phyloP scores from a whole-genome alignment of 805 yeast species.

The Candida hungchunana region DNA sequence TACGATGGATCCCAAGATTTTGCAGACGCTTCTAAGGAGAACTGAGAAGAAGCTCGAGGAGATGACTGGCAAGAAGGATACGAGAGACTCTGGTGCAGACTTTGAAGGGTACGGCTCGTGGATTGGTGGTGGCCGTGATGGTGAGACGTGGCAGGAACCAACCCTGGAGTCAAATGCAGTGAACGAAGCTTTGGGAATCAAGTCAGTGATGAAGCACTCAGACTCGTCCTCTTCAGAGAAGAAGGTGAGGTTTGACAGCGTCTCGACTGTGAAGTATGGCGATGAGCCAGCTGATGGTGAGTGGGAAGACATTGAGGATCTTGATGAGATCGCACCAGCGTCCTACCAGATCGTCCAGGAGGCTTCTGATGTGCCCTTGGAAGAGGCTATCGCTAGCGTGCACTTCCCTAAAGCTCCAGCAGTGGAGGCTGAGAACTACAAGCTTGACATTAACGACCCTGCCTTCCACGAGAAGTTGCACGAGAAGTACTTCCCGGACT shows the following conservation, averaged over 20 bases:
- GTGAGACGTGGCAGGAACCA: conserved; percentile 22
- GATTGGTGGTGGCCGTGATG: conserved; percentile 28
- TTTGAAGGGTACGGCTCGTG: conserved; percentile 28
- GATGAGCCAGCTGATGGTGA: conserved; percentile 32
- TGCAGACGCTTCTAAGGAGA: conserved; percentile 53
- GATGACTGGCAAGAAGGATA: conserved; percentile 9
- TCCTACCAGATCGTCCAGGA: conserved; percentile 43
- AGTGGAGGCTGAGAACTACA: conserved; percentile 28
- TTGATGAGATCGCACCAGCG: conserved; percentile 50
- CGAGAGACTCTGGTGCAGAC: conserved; percentile 9
- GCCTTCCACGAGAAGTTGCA: conserved; percentile 75
- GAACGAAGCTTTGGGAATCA: conserved; percentile 19
- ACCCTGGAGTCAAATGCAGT: conserved; percentile 17
- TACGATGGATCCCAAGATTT: conserved; percentile 64
- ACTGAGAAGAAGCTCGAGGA: conserved; percentile 47
- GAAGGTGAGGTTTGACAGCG: conserved; percentile 32
- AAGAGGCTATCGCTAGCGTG: conserved; percentile 41
- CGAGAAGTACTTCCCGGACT: conserved; percentile 82
- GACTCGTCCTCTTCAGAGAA: conserved; percentile 12
- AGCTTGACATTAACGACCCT: conserved; percentile 68
- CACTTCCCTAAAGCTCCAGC: conserved; percentile 68
- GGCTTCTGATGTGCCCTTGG: conserved; percentile 39
- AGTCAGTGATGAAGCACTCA: neutral
- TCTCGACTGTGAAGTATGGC: conserved; percentile 21
- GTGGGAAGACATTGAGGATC: conserved; percentile 45